These are phyloP conservation scores for Graphium sp. DNA, from an alignment of 2,329 filamentous ascomycete genomes.

Conservation along the genomic window DNA sequence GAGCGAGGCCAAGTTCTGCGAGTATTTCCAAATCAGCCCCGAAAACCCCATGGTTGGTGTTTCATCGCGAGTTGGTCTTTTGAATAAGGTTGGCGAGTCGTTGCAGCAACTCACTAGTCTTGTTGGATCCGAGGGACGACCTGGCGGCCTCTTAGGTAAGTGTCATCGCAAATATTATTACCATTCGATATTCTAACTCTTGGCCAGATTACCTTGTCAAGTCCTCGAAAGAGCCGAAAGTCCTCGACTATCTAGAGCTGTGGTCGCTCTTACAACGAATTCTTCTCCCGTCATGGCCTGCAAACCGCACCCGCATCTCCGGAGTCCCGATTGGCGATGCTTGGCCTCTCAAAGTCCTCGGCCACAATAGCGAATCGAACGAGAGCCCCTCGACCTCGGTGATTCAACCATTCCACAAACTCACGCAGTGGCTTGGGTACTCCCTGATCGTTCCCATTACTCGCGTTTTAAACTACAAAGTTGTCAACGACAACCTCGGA, in stretches of 20 bases:
- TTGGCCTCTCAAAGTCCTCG: constrained; percentile 22
- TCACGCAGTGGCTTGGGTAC: constrained; percentile 60
- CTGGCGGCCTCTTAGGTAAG: constrained; percentile 29
- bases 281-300: constrained; percentile 30
- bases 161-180: background rate
- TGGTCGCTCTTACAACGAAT: constrained; percentile 24
- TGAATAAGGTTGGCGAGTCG: constrained; percentile 23
- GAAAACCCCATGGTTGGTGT: constrained; percentile 28
- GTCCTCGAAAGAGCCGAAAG: constrained; percentile 9
- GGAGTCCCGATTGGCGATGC: constrained; percentile 29
- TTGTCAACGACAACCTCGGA: constrained; percentile 34
- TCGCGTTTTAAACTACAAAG: constrained; percentile 30
- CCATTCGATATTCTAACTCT: background rate
- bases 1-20: constrained; percentile 13
- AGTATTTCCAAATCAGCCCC: constrained; percentile 24
- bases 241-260: constrained; percentile 19
- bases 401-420: constrained; percentile 39
- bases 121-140: constrained; percentile 23
- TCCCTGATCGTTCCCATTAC: constrained; percentile 52
- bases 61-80: constrained; percentile 20
- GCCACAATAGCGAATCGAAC: background rate
- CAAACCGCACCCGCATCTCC: constrained; percentile 29
- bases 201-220: constrained; percentile 20
- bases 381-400: background rate
- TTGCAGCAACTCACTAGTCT: constrained; percentile 17